These are phyloP conservation scores for Solanum piurae DNA, from an alignment of 257 asterid species.

Conservation along the genomic window DNA sequence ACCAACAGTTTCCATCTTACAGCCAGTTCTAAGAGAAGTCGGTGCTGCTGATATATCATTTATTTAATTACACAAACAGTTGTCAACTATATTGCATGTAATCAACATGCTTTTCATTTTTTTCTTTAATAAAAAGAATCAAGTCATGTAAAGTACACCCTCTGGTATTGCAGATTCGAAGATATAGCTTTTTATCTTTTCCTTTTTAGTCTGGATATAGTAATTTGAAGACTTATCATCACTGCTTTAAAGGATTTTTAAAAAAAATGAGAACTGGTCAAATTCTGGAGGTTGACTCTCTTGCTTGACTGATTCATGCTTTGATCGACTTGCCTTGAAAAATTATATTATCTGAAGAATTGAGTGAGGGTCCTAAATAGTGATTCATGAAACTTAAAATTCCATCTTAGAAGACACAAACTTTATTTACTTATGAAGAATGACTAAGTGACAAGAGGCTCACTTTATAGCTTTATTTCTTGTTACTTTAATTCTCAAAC, in stretches of 20 bases:
- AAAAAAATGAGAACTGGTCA: not conserved
- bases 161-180: not conserved
- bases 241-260: not conserved
- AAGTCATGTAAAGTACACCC: not conserved
- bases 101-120: not conserved
- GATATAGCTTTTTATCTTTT: not conserved
- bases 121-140: not conserved
- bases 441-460: not conserved
- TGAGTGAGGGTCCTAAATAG: not conserved
- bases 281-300: not conserved
- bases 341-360: not conserved
- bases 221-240: not conserved
- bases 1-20: not conserved
- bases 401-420: not conserved
- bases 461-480: not conserved
- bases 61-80: not conserved
- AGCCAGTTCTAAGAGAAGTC: not conserved
- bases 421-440: not conserved
- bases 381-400: not conserved
- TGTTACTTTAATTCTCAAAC: not conserved
- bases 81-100: not conserved
- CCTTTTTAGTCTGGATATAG: not conserved
- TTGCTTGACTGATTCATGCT: not conserved
- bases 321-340: not conserved
- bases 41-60: not conserved